A percentile compares a stretch with the other conserved stretches of the same genome.
Evolutionary conservation across 1,139 yeast species (phyloP).

Genomic region (Saccharomyces hybrid): DNA sequence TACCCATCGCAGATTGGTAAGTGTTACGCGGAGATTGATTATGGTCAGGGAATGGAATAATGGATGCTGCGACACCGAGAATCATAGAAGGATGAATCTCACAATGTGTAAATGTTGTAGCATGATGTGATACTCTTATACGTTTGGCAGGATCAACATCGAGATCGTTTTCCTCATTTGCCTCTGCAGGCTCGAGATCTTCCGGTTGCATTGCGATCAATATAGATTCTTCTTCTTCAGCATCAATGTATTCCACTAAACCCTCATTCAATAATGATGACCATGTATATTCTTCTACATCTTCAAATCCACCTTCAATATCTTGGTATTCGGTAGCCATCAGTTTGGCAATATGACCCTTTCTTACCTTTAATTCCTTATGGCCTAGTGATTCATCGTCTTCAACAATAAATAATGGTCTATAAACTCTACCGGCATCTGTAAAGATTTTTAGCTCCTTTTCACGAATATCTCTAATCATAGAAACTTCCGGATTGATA

Average conservation of each 20-base stretch:
- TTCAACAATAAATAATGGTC: constrained; percentile 87
- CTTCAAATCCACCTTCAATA: constrained; percentile 48
- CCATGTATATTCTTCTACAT: constrained; percentile 67
- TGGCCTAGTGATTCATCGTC: constrained; percentile 70
- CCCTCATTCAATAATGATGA: constrained; percentile 76
- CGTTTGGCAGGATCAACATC: constrained; percentile 57
- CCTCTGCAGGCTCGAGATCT: constrained; percentile 68
- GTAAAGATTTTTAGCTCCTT: constrained; percentile 93
- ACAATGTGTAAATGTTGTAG: constrained; percentile 95
- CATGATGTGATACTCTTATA: constrained; percentile 64
- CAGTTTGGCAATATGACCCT: constrained; percentile 72
- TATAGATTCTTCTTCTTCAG: constrained; percentile 95
- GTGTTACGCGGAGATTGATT: constrained; percentile 99
- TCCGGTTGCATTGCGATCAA: constrained; percentile 99
- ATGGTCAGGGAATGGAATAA: constrained; percentile 99
- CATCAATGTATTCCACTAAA: constrained; percentile 88
- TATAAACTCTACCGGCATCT: constrained; percentile 96
- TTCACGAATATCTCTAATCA: constrained; percentile 93
- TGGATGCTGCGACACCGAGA: constrained; percentile 96
- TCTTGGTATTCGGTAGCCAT: constrained; percentile 56
- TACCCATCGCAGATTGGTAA: constrained; percentile 99
- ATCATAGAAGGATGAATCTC: constrained; percentile 99
- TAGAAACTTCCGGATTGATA: constrained; percentile 91
- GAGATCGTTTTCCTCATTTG: constrained; percentile 42
- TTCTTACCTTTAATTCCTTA: constrained; percentile 71